phyloP scores from a whole-genome alignment of 2,329 filamentous ascomycete species.

The Cercospora beticola region DNA sequence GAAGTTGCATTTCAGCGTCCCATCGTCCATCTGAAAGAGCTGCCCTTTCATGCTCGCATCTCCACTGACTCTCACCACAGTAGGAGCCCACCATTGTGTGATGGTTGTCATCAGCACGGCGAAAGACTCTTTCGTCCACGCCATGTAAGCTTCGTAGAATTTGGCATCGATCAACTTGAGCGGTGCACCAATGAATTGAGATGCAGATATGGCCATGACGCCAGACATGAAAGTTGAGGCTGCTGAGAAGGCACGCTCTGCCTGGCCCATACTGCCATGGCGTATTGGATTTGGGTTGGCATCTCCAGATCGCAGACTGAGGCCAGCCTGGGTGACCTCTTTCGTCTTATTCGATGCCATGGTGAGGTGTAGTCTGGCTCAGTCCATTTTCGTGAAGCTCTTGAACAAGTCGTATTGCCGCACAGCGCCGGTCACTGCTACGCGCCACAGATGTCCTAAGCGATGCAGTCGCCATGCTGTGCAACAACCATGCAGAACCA shows the following conservation, averaged over 20 bases:
- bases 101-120: conserved; percentile 74
- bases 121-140: conserved; percentile 81
- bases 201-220: conserved; percentile 57
- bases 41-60: conserved; percentile 77
- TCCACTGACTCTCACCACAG: conserved; percentile 76
- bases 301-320: conserved; percentile 45
- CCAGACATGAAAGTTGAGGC: conserved; percentile 53
- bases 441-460: conserved; percentile 3
- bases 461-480: conserved; percentile 11
- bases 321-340: conserved; percentile 38
- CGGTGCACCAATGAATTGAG: conserved; percentile 73
- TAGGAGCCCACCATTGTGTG: conserved; percentile 86
- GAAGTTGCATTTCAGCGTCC: conserved; percentile 74
- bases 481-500: conserved; percentile 9
- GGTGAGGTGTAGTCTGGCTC: not conserved
- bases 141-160: conserved; percentile 83
- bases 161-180: conserved; percentile 74
- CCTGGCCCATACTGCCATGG: conserved; percentile 50
- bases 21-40: conserved; percentile 67
- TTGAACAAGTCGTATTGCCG: not conserved
- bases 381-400: not conserved
- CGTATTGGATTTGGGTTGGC: conserved; percentile 41
- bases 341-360: conserved; percentile 17
- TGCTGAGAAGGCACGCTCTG: conserved; percentile 51
- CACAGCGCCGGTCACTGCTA: not conserved